Percentiles rank a stretch among this genome's conserved stretches.
Evolutionary conservation across 345 rosid genomes (phyloP).

Genomic region (Pseudoturritis turrita): DNA sequence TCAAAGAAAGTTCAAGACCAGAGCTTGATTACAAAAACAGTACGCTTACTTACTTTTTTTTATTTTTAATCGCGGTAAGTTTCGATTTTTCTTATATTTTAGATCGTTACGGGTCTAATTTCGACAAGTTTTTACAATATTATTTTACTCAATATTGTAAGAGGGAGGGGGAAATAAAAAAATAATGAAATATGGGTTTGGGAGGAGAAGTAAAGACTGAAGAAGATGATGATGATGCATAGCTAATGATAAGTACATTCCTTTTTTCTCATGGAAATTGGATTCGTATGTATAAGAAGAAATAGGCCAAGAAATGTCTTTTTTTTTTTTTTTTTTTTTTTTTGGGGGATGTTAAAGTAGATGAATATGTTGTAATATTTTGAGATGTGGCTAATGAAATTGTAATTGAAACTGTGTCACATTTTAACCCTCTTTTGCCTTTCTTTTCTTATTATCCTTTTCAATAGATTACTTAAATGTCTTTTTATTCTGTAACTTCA

Average conservation of each 20-base stretch:
- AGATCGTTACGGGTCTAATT: conserved; percentile 23
- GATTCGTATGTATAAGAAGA: conserved; percentile 25
- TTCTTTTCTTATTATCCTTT: neutral
- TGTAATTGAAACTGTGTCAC: conserved; percentile 14
- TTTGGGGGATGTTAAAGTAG: conserved; percentile 7
- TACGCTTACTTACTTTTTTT: conserved; percentile 14
- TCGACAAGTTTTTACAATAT: conserved; percentile 14
- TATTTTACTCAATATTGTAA: conserved; percentile 16
- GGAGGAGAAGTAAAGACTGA: conserved; percentile 11
- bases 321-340: neutral
- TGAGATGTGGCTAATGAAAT: conserved; percentile 28
- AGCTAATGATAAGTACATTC: conserved; percentile 28
- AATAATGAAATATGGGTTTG: neutral
- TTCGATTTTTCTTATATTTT: conserved; percentile 8
- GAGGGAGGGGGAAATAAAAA: neutral
- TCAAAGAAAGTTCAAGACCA: conserved; percentile 86
- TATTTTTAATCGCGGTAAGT: conserved; percentile 24
- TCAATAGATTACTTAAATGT: neutral
- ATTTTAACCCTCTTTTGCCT: neutral
- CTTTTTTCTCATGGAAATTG: conserved; percentile 18
- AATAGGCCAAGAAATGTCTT: conserved; percentile 3
- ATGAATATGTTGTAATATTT: conserved; percentile 25
- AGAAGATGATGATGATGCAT: conserved; percentile 24
- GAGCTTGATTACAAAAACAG: conserved; percentile 34
- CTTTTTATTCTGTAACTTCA: neutral